phyloP scores from a whole-genome alignment of 2,329 filamentous ascomycete species.

The Thelonectria olida region DNA sequence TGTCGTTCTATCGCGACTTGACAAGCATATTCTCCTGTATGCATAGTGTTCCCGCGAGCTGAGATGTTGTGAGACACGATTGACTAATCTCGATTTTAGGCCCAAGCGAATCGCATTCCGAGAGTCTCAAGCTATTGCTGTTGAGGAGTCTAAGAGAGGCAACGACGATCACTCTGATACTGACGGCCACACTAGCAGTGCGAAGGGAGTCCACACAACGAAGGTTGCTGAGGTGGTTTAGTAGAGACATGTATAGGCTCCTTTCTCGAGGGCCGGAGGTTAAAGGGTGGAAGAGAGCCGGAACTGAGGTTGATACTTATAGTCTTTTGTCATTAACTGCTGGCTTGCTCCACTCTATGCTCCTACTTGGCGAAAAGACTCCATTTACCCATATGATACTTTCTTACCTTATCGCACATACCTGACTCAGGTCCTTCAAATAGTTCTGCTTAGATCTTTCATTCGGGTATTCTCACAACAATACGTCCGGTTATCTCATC shows the following conservation, averaged over 20 bases:
- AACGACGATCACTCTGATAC: slow-evolving; percentile 1
- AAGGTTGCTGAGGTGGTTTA: neutral
- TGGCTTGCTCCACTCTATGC: no score
- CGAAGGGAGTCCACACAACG: neutral
- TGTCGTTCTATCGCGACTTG: slow-evolving; percentile 10
- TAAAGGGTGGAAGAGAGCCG: no score
- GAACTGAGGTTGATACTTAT: neutral
- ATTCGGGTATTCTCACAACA: slow-evolving; percentile 27
- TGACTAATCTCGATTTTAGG: neutral
- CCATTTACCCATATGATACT: no score
- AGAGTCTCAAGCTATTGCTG: neutral
- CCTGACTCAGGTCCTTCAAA: no score
- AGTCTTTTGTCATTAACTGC: no score
- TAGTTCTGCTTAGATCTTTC: neutral
- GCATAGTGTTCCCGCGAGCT: neutral
- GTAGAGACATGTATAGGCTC: neutral
- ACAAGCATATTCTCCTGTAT: neutral
- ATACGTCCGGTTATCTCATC: slow-evolving; percentile 28
- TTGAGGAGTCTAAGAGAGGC: neutral
- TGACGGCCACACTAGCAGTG: neutral
- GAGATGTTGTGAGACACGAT: no score
- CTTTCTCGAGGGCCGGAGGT: no score
- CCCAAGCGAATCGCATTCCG: neutral
- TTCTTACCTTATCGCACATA: neutral
- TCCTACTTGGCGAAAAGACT: no score